Base-by-base conservation (phyloP, 352 stramenopile genomes). In the Elongisporangium senticosum region DNA sequence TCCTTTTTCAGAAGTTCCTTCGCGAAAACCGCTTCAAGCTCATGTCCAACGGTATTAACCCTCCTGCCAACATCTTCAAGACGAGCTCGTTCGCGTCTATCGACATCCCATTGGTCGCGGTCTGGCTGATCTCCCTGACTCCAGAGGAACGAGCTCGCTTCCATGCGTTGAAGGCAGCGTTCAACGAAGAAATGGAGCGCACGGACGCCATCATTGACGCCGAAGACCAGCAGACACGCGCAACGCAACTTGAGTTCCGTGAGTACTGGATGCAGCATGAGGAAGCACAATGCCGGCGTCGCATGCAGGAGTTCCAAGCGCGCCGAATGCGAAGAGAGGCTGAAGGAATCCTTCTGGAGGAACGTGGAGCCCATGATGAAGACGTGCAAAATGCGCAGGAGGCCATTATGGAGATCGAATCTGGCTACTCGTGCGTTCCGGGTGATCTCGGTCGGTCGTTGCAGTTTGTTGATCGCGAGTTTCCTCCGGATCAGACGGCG, bases 1-100 rank as follows among this genome's bases (percentile, higher is more conserved):
- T 97, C 22, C 51, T 97, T 37, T 98, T 98, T 58, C 89, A 97
- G 58, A 95, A 97, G 58, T 98, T 98, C 55, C 61, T 98, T 37
- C 79, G 90, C 39, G 92, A 98, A 68, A 97, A 98, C 63, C 81
- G 90, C 53, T 97, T 97, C 74, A 96, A 97, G 67, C 83, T 98
- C 66, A 88, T 97, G 71, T 93, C 88, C 17, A 98, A 96, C 54
- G 86, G 89, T 3, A 96, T 97, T 51, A 90, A 93, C 48, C 89
- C 89, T 21, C 90, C 90, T 1, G 81, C 86, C 19, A 92, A 91
- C 51, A 91, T 97, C 57, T 97, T 97, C 69, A 87, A 81, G 49
- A 93, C 83, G 39, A 88, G 72, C 56, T 96, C 86, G 21, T 95
- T 91, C 37, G 87, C 86, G 17, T 95, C 86, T 14, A 93, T 97